Base-by-base conservation (phyloP, 495 filamentous ascomycete genomes). In the Ascodesmis nigricans region DNA sequence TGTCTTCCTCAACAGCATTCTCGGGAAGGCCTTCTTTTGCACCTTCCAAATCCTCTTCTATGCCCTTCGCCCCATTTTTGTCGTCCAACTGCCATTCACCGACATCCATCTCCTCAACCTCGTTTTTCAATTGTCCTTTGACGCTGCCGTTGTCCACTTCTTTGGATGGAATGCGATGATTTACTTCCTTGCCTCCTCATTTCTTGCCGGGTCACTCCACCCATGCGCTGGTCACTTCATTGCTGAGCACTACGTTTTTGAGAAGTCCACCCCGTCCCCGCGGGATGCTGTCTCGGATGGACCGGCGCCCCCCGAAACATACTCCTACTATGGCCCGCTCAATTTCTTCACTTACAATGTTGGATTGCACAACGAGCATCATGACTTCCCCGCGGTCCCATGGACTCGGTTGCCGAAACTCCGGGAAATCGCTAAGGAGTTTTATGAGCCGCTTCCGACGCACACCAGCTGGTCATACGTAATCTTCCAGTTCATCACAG, bases 21-120 rank as follows among this genome's bases (percentile, higher is more conserved):
- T 83, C 11, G 90, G 90, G 46, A 99, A 99, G 55, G 77, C 90
- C 41, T 95, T 99, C 65, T 99, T 99, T 68, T 90, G 78, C 62
- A 95, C 90, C 45, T 95, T 93, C 61, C 90, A 99, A 58, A 93
- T 99, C 54, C 62, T 99, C 52, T 99, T 99, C 69, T 99, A 99
- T 64, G 90, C 90, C 50, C 50, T 99, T n/a, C 80, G 90, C 3
- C 90, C 90, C 33, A 90, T 93, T 75, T 73, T 83, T 59, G 67
- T 99, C 44, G 90, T 90, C 63, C 66, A 71, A 46, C 64, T 93
- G 1, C 79, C 83, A 16, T 66, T 95, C 53, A 95, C 90, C 32
- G 65, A 60, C 49, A 71, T 92, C 36, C 84, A 93, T 58, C 55
- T 70, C 31, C 49, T 79, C 46, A 99, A 99, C 59, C 59, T 95